Conservation (phyloP, 2,329 filamentous ascomycete genomes). For the Didymosphaeria variabile region DNA sequence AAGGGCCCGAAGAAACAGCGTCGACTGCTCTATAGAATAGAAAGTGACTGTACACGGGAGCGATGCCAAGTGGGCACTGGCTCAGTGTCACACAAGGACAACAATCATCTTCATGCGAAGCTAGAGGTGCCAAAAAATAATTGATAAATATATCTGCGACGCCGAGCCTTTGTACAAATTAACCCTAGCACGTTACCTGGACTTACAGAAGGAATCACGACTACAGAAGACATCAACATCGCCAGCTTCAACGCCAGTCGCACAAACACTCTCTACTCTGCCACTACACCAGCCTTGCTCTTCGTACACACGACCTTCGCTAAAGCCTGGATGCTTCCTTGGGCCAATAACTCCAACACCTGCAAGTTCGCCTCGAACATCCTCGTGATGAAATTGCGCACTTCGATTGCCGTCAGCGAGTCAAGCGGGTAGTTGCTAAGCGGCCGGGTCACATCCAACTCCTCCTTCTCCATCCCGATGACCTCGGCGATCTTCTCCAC, state of each 20-base stretch:
- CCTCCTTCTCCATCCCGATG: constrained; percentile 34
- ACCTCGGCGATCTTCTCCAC: constrained; percentile 39
- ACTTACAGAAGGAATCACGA: not conserved
- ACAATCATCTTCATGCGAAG: not conserved
- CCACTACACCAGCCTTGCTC: constrained; percentile 17
- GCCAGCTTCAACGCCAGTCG: not conserved
- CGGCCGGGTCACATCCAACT: constrained; percentile 33
- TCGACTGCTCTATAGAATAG: not conserved
- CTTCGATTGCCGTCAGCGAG: constrained; percentile 42
- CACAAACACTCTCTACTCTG: not conserved
- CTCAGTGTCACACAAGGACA: not conserved
- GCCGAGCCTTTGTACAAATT: not conserved
- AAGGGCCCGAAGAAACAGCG: too few species aligned
- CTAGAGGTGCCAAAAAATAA: not conserved
- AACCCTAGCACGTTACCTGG: not conserved
- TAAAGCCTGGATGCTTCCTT: constrained; percentile 45
- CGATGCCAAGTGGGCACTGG: not conserved
- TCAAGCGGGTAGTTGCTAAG: constrained; percentile 39
- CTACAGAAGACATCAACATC: too few species aligned
- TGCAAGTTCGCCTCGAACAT: constrained; percentile 61
- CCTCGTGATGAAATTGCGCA: constrained; percentile 43
- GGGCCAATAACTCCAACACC: constrained; percentile 64
- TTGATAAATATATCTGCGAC: not conserved
- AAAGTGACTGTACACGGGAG: not conserved
- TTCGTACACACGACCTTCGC: constrained; percentile 19